phyloP scores from a whole-genome alignment of 2,329 filamentous ascomycete genomes.

The Xylariaceae sp. region DNA sequence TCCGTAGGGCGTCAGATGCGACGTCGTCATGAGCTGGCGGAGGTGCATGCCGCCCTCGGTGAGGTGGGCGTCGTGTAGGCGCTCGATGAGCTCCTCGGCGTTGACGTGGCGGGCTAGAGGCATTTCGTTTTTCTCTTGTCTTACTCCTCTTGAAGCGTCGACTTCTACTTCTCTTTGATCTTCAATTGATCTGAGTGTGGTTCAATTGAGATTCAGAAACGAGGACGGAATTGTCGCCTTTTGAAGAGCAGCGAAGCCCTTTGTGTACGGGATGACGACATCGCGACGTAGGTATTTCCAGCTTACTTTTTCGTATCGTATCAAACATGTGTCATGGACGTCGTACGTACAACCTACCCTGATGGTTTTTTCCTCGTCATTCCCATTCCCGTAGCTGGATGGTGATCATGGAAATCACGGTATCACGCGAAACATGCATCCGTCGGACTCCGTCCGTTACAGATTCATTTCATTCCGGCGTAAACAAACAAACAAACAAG shows the following conservation, averaged over 20 bases:
- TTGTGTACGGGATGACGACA: slow-evolving; percentile 13
- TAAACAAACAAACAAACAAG: not conserved
- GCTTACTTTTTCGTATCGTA: too few species aligned
- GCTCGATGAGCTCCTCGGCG: slow-evolving; percentile 50
- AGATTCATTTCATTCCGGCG: too few species aligned
- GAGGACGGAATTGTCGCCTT: not conserved
- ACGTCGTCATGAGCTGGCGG: slow-evolving; percentile 38
- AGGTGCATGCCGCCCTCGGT: slow-evolving; percentile 34
- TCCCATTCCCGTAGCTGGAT: too few species aligned
- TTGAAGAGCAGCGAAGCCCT: not conserved
- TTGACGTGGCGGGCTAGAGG: slow-evolving; percentile 28
- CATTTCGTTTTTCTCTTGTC: too few species aligned
- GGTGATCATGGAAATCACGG: too few species aligned
- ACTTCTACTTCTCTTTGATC: too few species aligned
- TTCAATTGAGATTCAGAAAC: not conserved
- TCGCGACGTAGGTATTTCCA: not conserved
- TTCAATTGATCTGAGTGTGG: not conserved
- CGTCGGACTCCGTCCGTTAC: too few species aligned
- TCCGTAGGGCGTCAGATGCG: slow-evolving; percentile 53
- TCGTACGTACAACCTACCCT: too few species aligned
- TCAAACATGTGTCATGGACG: too few species aligned
- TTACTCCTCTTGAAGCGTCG: too few species aligned
- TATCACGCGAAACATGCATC: too few species aligned
- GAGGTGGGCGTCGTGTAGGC: slow-evolving; percentile 43
- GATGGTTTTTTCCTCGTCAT: too few species aligned